Conservation (phyloP, 345 rosid species). For the Brassica carinata region DNA sequence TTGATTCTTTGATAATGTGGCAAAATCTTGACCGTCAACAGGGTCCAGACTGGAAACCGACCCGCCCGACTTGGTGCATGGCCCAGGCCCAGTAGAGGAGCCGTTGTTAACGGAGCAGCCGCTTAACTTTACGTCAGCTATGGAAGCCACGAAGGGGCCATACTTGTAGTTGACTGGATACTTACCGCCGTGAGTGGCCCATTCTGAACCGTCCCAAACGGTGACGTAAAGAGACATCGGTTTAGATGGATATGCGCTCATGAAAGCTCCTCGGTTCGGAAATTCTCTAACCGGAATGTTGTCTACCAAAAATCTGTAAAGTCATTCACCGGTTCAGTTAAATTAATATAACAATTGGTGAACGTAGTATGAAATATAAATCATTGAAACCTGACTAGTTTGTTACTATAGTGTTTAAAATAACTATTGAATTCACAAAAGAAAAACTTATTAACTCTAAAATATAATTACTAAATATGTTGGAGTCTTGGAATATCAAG, state of each 20-base stretch:
- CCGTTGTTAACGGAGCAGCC: constrained; percentile 57
- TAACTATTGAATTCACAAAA: background rate
- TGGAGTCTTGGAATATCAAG: background rate
- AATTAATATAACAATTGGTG: background rate
- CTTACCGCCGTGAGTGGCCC: constrained; percentile 98
- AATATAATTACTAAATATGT: background rate
- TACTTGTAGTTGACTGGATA: constrained; percentile 82
- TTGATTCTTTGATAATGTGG: constrained; percentile 63
- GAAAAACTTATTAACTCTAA: background rate
- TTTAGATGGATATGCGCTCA: constrained; percentile 65
- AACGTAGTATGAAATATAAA: background rate
- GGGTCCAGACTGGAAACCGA: constrained; percentile 65
- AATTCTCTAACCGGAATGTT: constrained; percentile 81
- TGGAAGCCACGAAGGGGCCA: constrained; percentile 71
- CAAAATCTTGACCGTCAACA: constrained; percentile 66
- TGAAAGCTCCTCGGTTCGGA: constrained; percentile 51
- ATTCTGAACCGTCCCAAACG: constrained; percentile 93
- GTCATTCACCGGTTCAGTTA: constrained; percentile 10
- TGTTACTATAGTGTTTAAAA: background rate
- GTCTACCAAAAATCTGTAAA: constrained; percentile 74
- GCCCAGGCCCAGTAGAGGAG: constrained; percentile 4
- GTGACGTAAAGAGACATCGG: constrained; percentile 79
- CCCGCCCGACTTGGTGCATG: constrained; percentile 55
- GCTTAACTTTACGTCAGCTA: constrained; percentile 54
- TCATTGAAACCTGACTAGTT: background rate